Conservation (phyloP, 2,329 filamentous ascomycete genomes). For the Aaosphaeria arxii region DNA sequence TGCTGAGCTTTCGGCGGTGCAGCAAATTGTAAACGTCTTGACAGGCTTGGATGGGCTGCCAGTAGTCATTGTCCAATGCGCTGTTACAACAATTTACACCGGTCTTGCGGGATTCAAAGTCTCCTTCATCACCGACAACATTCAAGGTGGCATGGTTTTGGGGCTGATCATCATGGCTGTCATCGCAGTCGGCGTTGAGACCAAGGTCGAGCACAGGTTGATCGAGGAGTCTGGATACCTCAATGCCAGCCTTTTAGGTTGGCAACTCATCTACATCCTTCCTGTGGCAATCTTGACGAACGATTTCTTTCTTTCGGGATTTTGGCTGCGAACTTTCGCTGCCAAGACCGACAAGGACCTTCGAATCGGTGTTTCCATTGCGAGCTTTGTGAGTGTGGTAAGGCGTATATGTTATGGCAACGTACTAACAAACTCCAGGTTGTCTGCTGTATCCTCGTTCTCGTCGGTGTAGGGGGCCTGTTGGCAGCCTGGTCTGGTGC, state of each 20-base stretch:
- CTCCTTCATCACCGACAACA: conserved; percentile 79
- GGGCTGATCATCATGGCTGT: conserved; percentile 72
- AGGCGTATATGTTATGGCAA: not conserved
- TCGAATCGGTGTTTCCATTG: conserved; percentile 69
- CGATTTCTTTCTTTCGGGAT: conserved; percentile 81
- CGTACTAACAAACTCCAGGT: not conserved
- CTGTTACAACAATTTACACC: conserved; percentile 79
- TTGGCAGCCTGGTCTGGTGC: conserved; percentile 77
- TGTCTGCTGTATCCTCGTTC: conserved; percentile 66
- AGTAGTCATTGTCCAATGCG: conserved; percentile 73
- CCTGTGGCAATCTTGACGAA: conserved; percentile 79
- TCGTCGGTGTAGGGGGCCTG: conserved; percentile 71
- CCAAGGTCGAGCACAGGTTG: conserved; percentile 66
- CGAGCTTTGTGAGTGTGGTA: conserved; percentile 44
- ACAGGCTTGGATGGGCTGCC: conserved; percentile 74
- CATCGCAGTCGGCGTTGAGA: conserved; percentile 74
- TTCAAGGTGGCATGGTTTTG: conserved; percentile 77
- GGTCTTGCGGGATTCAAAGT: conserved; percentile 79
- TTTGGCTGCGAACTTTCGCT: conserved; percentile 82
- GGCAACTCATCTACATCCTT: conserved; percentile 83
- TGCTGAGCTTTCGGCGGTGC: conserved; percentile 75
- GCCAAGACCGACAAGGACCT: conserved; percentile 76
- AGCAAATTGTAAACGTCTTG: conserved; percentile 72
- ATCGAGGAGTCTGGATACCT: conserved; percentile 68
- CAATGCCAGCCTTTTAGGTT: conserved; percentile 69